phyloP scores from a whole-genome alignment of 2,329 filamentous ascomycete species.

The Cadophora gregata region DNA sequence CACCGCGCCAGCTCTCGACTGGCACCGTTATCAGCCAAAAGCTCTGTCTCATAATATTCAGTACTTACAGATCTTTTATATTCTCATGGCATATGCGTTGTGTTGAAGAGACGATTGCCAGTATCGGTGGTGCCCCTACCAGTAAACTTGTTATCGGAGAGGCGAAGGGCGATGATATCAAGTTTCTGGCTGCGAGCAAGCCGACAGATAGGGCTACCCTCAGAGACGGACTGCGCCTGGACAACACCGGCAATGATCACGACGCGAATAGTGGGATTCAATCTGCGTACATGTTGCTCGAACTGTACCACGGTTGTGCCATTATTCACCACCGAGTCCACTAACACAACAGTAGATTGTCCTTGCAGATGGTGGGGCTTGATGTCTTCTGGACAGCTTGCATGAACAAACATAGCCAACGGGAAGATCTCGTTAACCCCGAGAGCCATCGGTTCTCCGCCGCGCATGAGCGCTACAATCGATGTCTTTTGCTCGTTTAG shows the following conservation, averaged over 20 bases:
- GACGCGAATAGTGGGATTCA: conserved; percentile 51
- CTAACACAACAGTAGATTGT: conserved; percentile 54
- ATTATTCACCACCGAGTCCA: conserved; percentile 67
- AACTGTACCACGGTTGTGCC: conserved; percentile 58
- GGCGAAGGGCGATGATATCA: conserved; percentile 56
- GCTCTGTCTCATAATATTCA: neutral
- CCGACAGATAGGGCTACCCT: conserved; percentile 27
- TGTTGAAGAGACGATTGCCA: neutral
- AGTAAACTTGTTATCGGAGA: conserved; percentile 62
- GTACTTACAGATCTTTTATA: conserved; percentile 13
- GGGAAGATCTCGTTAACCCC: conserved; percentile 62
- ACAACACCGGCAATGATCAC: conserved; percentile 62
- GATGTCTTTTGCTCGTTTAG: conserved; percentile 53
- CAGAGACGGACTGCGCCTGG: conserved; percentile 48
- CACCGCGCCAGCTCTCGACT: neutral
- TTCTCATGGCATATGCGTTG: conserved; percentile 45
- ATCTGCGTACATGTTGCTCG: conserved; percentile 51
- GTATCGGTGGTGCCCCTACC: neutral
- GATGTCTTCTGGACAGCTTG: conserved; percentile 49
- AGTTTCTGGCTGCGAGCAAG: conserved; percentile 40
- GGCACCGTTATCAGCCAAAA: neutral
- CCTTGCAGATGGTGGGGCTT: conserved; percentile 48
- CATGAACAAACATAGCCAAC: conserved; percentile 57
- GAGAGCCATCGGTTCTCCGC: conserved; percentile 65
- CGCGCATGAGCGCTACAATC: conserved; percentile 68